phyloP scores from a whole-genome alignment of 108 stramenopile genomes.

The Ochromonas danica region DNA sequence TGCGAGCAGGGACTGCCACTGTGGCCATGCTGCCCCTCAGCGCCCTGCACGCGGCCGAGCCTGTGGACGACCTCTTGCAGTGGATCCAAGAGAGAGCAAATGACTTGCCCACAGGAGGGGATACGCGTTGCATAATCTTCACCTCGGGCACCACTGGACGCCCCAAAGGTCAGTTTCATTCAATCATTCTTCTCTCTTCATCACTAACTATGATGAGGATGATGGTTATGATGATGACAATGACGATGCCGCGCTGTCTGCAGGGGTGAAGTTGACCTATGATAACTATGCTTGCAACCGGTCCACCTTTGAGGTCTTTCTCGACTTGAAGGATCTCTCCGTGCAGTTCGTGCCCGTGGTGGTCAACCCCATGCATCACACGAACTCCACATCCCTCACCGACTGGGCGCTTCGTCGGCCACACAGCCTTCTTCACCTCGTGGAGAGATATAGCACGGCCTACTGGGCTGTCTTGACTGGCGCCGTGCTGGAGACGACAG shows the following conservation, averaged over 20 bases:
- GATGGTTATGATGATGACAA: no score
- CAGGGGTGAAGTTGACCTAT: conserved; percentile 37
- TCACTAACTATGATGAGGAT: no score
- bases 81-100: not conserved
- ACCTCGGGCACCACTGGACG: conserved; percentile 41
- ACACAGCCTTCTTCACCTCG: conserved; percentile 26
- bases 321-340: not conserved
- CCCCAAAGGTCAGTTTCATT: conserved; percentile 47
- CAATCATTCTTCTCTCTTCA: no score
- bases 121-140: conserved; percentile 40
- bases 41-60: not conserved
- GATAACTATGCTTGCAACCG: conserved; percentile 33
- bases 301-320: conserved; percentile 36
- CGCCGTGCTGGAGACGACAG: not conserved
- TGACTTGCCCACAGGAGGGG: not conserved
- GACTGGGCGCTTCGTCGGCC: conserved; percentile 39
- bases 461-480: conserved; percentile 31
- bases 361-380: conserved; percentile 42
- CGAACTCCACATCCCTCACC: conserved; percentile 40
- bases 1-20: no score
- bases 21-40: no score
- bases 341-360: not conserved
- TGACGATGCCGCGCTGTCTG: no score
- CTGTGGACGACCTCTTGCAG: not conserved
- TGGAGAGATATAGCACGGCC: conserved; percentile 31